Conservation (phyloP, 371 early-diverging fungal genomes). For the Mortierella sp. region DNA sequence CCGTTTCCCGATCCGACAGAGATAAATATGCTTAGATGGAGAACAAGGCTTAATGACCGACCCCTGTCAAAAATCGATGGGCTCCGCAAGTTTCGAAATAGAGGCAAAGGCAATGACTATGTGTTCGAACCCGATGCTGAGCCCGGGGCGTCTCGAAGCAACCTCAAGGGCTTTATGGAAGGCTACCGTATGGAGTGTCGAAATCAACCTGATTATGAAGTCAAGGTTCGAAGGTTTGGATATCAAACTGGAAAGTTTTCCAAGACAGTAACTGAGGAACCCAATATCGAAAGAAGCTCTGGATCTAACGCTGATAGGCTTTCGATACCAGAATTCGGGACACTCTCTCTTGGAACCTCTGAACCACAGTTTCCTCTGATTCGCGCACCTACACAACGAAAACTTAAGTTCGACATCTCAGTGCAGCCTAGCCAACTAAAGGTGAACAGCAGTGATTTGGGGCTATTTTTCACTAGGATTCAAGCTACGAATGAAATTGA, state of each 20-base stretch:
- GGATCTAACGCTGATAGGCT: neutral
- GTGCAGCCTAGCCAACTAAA: no score
- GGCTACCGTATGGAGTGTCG: neutral
- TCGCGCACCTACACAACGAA: no score
- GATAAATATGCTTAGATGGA: neutral
- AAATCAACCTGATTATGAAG: neutral
- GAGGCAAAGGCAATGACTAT: neutral
- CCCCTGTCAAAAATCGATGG: neutral
- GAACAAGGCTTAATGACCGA: neutral
- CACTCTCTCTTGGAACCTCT: neutral
- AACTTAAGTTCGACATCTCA: no score
- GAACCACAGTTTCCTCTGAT: neutral
- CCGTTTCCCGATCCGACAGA: neutral
- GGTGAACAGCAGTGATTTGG: no score
- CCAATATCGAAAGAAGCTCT: neutral
- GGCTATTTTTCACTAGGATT: no score
- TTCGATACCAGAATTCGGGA: neutral
- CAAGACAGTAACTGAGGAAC: neutral
- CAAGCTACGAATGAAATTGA: no score
- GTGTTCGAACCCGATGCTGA: neutral
- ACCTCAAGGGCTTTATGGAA: neutral
- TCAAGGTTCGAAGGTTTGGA: neutral
- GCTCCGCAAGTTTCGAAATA: no score
- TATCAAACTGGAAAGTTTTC: neutral
- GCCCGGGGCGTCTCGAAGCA: neutral